Conservation (phyloP, 2,329 filamentous ascomycete species). For the Sporothrix phasma region DNA sequence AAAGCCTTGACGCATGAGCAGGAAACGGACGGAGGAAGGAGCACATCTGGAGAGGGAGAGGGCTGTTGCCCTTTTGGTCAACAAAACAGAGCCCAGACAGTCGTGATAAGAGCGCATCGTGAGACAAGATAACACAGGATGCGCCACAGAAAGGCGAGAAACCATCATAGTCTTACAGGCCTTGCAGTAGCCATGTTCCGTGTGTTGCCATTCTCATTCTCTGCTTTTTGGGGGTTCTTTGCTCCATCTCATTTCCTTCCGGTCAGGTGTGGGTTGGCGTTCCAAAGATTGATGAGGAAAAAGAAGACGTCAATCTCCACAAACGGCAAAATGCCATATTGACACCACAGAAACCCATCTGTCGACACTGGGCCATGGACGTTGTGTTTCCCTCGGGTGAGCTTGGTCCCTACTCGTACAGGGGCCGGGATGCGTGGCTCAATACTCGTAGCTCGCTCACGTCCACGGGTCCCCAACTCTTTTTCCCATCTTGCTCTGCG, state of each 20-base stretch:
- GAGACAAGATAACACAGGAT: neutral
- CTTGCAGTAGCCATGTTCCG: neutral
- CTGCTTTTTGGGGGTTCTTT: neutral
- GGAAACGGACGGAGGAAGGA: neutral
- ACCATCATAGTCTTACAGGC: neutral
- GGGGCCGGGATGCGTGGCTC: too few relatives aligned
- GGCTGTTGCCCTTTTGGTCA: neutral
- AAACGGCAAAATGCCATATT: slow-evolving; percentile 17
- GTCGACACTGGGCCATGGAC: neutral
- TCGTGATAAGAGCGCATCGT: neutral
- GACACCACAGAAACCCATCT: slow-evolving; percentile 12
- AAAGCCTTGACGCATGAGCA: neutral
- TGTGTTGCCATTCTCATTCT: neutral
- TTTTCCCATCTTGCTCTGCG: neutral
- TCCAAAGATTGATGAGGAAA: slow-evolving; percentile 1
- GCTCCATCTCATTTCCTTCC: neutral
- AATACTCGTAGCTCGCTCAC: too few relatives aligned
- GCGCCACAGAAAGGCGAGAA: neutral
- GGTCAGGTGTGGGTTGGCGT: neutral
- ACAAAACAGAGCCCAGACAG: neutral
- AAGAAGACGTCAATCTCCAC: slow-evolving; percentile 10
- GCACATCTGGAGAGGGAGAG: neutral
- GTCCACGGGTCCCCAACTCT: slow-evolving; percentile 1
- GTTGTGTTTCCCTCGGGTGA: neutral
- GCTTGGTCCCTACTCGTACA: too few relatives aligned